Evolutionary conservation across 305 asterid species (phyloP), one percentile per base, ranked within the genome.

Genomic region (Rubia balearica): DNA sequence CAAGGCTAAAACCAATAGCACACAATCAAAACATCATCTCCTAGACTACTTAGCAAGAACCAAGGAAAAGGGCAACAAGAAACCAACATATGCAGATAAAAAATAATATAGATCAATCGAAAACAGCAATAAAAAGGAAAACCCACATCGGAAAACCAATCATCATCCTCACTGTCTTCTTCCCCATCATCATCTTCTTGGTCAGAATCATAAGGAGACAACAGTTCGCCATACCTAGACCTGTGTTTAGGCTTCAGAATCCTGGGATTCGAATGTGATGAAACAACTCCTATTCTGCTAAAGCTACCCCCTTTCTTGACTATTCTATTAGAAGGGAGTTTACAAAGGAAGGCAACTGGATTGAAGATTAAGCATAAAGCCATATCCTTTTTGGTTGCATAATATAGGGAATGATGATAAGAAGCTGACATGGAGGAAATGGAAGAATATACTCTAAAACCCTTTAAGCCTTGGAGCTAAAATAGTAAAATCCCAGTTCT

Each of bases 191-290:
- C 85, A 4, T 53, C 87, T 1, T 83, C 90, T 0, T 81, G 90
- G 8, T 81, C 90, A 41, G 82, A 40, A 62, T 90, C 89, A 70
- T 90, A 87, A 67, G 91, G 86, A 11, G 97, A 90, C 69, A 87
- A 76, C 1, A 81, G 76, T 19, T 83, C 87, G 19, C 93, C 97
- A 68, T 79, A 71, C 82, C 88, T 81, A 67, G 96, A 84, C 81
- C 85, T 89, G 63, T 90, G 87, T 21, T 90, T 92, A 71, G 87
- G 73, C 84, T 90, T 90, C 76, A 90, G 73, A 79, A 88, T 85
- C 81, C 81, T 92, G 6, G 88, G 86, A 73, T 82, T 90, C 67
- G 98, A 87, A 76, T 90, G 97, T 24, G 96, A 87, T 5, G 97
- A 88, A 51, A 78, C 78, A 21, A 87, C 93, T 3, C 76, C 78